Percentiles rank a stretch among this genome's conserved stretches.
Evolutionary conservation across 2,329 filamentous ascomycete genomes (phyloP).

Genomic region (Pseudocercospora cruenta): DNA sequence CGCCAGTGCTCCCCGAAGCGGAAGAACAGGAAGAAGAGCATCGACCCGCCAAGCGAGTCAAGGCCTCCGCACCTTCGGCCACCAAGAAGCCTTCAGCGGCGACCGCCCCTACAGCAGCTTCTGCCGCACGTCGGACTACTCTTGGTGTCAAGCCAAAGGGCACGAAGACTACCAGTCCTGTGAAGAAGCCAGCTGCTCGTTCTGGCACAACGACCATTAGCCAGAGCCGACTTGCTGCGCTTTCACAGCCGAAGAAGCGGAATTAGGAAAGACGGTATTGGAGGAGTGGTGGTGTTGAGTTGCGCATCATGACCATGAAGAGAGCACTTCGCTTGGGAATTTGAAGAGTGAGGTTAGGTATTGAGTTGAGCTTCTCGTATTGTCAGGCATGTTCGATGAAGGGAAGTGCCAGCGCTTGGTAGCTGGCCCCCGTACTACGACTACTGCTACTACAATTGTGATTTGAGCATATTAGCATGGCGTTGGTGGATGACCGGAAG

Average conservation of each 20-base stretch:
- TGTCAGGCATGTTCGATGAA: not conserved
- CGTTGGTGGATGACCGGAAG: not conserved
- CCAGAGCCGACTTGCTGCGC: constrained; percentile 36
- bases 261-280: constrained; percentile 10
- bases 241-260: constrained; percentile 38
- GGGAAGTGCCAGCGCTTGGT: not conserved
- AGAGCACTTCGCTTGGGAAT: not conserved
- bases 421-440: too few species aligned
- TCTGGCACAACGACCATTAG: constrained; percentile 33
- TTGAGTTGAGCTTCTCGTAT: not conserved
- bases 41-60: constrained; percentile 36
- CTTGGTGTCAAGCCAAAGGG: constrained; percentile 41
- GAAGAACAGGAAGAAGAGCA: constrained; percentile 29
- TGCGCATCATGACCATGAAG: not conserved
- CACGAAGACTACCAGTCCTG: constrained; percentile 27
- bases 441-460: not conserved
- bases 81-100: constrained; percentile 14
- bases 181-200: constrained; percentile 25
- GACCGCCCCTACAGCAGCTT: constrained; percentile 20
- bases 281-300: constrained; percentile 2
- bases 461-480: constrained; percentile 9
- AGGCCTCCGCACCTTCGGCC: constrained; percentile 17
- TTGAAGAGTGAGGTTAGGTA: too few species aligned
- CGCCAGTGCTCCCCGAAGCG: constrained; percentile 31
- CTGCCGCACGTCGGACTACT: constrained; percentile 31